phyloP scores from a whole-genome alignment of 139 green algal genomes.

The Volvox reticuliferus region DNA sequence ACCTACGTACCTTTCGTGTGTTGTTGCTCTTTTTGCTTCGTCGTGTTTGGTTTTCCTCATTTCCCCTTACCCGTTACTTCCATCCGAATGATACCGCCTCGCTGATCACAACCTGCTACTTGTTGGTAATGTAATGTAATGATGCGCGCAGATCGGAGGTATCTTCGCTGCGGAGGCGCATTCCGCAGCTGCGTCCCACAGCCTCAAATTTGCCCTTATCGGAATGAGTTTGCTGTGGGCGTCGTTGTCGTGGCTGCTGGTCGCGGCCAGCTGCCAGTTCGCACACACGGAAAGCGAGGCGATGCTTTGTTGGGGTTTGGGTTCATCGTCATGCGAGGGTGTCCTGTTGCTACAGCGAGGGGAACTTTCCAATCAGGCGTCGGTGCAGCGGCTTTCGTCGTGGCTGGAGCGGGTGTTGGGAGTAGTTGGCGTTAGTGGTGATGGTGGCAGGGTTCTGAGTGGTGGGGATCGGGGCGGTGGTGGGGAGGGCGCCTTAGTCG shows the following conservation, averaged over 20 bases:
- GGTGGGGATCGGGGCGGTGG: background rate
- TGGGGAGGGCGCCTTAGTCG: background rate
- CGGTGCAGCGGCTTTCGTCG: conserved; percentile 6
- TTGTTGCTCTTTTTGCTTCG: too few relatives aligned
- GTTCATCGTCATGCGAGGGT: background rate
- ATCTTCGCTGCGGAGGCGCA: background rate
- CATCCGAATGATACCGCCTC: too few relatives aligned
- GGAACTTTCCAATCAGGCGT: background rate
- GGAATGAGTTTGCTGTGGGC: background rate
- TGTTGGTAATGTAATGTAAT: too few relatives aligned
- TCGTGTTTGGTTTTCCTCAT: too few relatives aligned
- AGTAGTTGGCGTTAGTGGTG: background rate
- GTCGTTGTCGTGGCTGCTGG: conserved; percentile 9
- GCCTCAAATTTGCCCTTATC: background rate
- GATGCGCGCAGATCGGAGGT: conserved; percentile 10
- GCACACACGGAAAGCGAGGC: conserved; percentile 17
- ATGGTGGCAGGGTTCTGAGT: too few relatives aligned
- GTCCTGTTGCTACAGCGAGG: background rate
- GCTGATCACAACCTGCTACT: too few relatives aligned
- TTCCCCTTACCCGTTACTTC: too few relatives aligned
- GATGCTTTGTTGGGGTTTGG: background rate
- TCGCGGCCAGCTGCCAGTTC: conserved; percentile 2
- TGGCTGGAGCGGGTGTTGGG: background rate
- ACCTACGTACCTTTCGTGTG: too few relatives aligned
- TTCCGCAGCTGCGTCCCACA: background rate